phyloP scores from a whole-genome alignment of 352 stramenopile genomes.

The Globisporangium nagaii region DNA sequence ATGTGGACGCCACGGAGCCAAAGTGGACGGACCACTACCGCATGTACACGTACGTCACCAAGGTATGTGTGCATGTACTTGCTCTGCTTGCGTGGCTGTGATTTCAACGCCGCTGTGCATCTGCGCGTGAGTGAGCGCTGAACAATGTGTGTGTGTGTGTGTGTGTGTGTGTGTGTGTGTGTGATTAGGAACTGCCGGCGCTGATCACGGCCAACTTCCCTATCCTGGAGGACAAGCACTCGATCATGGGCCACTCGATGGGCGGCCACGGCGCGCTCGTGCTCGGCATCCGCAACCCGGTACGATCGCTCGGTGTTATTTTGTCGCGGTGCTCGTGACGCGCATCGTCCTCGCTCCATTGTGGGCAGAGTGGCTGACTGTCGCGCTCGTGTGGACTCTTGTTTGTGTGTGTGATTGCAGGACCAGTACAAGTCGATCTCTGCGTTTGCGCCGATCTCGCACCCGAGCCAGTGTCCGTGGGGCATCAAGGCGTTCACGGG shows the following conservation, averaged over 20 bases:
- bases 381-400: no score
- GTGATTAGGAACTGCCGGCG: constrained; percentile 81
- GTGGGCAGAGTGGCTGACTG: no score
- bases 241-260: constrained; percentile 97
- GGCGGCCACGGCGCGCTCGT: constrained; percentile 95
- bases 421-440: constrained; percentile 91
- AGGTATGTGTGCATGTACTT: constrained; percentile 31
- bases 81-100: no score
- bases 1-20: constrained; percentile 94
- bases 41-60: constrained; percentile 97
- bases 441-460: constrained; percentile 95
- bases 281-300: constrained; percentile 89
- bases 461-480: constrained; percentile 96
- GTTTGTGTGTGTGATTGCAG: constrained; percentile 18
- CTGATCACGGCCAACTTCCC: constrained; percentile 88
- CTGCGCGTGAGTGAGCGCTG: no score
- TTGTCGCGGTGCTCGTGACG: background rate
- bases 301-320: no score
- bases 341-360: background rate
- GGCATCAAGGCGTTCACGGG: constrained; percentile 97
- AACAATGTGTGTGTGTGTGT: no score
- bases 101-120: no score
- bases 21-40: constrained; percentile 93
- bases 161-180: background rate
- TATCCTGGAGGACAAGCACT: constrained; percentile 71